Base-by-base conservation (phyloP, 495 filamentous ascomycete species). In the Amorphotheca resinae region DNA sequence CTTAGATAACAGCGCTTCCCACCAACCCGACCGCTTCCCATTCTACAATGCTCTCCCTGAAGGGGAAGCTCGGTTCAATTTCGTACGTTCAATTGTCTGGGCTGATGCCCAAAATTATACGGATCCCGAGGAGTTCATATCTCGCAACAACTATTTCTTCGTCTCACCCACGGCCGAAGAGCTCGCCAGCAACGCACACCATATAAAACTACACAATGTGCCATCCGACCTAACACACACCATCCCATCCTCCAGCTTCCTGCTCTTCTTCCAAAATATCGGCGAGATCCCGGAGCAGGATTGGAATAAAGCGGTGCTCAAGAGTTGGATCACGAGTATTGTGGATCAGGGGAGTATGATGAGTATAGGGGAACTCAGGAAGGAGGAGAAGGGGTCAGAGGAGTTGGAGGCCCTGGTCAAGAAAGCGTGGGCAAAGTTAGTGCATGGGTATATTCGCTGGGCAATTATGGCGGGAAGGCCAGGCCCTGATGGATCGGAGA, bases 111-210 rank as follows among this genome's bases (percentile, higher is more conserved):
- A 72, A 36, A 76, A 74, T 42, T 89, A 77, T 57, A 71, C 64
- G 14, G 74, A 55, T 6, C 63, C 78, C 0, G n/a, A 57, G 8
- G 59, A 68, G 3, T 91, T 81, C 54, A 55, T 79, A 14, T 22
- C 64, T 16, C 64, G 73, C 21, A 77, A 80, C 57, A 49, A 53
- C 30, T 79, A 78, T 52, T 78, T 88, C 58, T 80, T 91, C 62
- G 68, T 64, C 39, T 47, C 65, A 4, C 51, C 67, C 9, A 61
- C 62, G 20, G 45, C 9, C 17, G 53, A 56, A 39, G 51, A 59
- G 3, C 52, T 72, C 15, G 11, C 17, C 12, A 9, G 14, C 6
- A 36, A 17, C 21, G 3, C 41, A 14, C 41, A 41, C 4, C 14
- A 30, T 14, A 21, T 49, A 22, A 40, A 33, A 14, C 41, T 50